phyloP scores from a whole-genome alignment of 305 asterid species.

The Ajuga reptans region DNA sequence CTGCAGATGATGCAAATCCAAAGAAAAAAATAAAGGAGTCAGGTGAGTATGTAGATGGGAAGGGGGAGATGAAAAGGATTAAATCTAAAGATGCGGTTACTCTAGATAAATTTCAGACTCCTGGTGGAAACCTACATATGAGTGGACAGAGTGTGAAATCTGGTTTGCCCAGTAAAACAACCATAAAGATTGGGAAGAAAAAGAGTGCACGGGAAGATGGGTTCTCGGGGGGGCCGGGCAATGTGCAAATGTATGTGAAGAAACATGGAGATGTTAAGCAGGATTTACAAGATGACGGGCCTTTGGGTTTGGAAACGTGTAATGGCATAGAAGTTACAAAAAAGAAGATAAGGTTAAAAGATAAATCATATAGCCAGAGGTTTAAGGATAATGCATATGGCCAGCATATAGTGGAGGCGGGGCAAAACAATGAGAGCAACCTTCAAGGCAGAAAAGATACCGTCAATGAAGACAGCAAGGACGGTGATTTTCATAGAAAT shows the following conservation, averaged over 20 bases:
- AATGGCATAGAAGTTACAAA: slow-evolving; percentile 28
- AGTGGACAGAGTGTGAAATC: slow-evolving; percentile 23
- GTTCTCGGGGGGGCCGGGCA: slow-evolving; percentile 31
- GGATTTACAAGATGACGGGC: slow-evolving; percentile 34
- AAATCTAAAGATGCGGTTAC: slow-evolving; percentile 30
- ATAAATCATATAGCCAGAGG: slow-evolving; percentile 33
- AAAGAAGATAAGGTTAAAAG: slow-evolving; percentile 56
- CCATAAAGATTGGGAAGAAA: slow-evolving; percentile 35
- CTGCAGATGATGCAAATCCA: slow-evolving; percentile 53
- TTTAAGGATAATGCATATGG: slow-evolving; percentile 35
- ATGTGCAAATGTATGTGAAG: slow-evolving; percentile 33
- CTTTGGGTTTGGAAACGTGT: slow-evolving; percentile 23
- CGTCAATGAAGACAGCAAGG: slow-evolving; percentile 36
- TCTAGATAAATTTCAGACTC: slow-evolving; percentile 29
- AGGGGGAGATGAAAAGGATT: slow-evolving; percentile 33
- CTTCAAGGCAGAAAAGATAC: slow-evolving; percentile 30
- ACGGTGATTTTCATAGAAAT: slow-evolving; percentile 43
- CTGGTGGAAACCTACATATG: slow-evolving; percentile 28
- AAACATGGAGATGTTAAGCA: slow-evolving; percentile 30
- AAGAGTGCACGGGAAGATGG: slow-evolving; percentile 29
- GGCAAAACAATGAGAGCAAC: slow-evolving; percentile 31
- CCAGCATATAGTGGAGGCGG: slow-evolving; percentile 26
- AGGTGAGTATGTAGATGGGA: slow-evolving; percentile 34
- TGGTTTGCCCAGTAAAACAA: slow-evolving; percentile 31
- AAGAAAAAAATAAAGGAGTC: slow-evolving; percentile 47